phyloP scores from a whole-genome alignment of 371 early-diverging fungal species.

The Mucor mucedo region DNA sequence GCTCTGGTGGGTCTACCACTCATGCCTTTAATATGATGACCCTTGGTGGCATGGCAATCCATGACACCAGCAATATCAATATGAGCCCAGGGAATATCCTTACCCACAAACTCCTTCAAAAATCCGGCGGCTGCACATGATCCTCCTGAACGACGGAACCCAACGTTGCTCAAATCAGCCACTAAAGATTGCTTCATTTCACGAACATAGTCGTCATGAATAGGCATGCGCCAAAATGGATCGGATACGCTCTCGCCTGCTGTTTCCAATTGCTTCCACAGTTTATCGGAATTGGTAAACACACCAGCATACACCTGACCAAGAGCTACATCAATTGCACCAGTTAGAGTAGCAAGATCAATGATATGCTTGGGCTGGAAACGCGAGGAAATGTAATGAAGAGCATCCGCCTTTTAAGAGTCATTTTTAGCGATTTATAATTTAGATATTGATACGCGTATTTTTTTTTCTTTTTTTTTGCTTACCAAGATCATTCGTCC shows the following conservation, averaged over 20 bases:
- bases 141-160: slow-evolving; percentile 78
- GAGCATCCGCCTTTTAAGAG: slow-evolving; percentile 81
- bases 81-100: slow-evolving; percentile 72
- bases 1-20: slow-evolving; percentile 81
- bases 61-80: slow-evolving; percentile 93
- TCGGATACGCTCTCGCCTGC: slow-evolving; percentile 79
- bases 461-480: too few species aligned
- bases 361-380: slow-evolving; percentile 75
- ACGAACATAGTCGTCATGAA: slow-evolving; percentile 76
- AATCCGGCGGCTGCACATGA: slow-evolving; percentile 95
- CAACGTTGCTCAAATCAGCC: slow-evolving; percentile 88
- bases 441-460: slow-evolving; percentile 76
- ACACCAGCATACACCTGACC: slow-evolving; percentile 90
- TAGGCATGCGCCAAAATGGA: slow-evolving; percentile 96
- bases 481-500: slow-evolving; percentile 61
- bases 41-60: slow-evolving; percentile 66
- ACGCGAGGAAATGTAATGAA: slow-evolving; percentile 78
- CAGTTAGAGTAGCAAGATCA: slow-evolving; percentile 90
- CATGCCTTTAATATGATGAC: slow-evolving; percentile 85
- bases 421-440: slow-evolving; percentile 70
- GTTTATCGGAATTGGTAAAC: slow-evolving; percentile 78
- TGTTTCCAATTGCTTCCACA: slow-evolving; percentile 74
- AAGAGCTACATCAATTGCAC: slow-evolving; percentile 93
- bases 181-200: slow-evolving; percentile 80
- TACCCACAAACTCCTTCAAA: slow-evolving; percentile 86